Evolutionary conservation across 2,329 filamentous ascomycete species (phyloP).

Genomic region (Aquanectria penicillioides): DNA sequence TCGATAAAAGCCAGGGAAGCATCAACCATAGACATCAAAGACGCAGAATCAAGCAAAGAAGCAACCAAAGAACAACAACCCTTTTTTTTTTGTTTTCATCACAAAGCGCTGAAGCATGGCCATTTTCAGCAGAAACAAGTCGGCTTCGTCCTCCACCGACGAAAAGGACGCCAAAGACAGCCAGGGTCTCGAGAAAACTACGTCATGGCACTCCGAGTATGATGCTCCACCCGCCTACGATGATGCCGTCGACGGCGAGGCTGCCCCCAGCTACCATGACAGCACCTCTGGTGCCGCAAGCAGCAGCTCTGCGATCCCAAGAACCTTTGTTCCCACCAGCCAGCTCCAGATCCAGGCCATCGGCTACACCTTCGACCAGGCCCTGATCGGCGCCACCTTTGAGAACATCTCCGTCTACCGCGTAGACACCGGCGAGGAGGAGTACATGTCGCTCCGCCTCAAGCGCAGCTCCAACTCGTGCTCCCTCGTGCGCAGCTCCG

Average conservation of each 20-base stretch:
- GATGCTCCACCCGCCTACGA: conserved; percentile 5
- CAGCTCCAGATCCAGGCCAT: conserved; percentile 9
- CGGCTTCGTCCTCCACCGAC: not conserved
- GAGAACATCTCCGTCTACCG: conserved; percentile 9
- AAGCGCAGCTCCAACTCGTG: conserved; percentile 36
- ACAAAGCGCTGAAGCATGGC: not conserved
- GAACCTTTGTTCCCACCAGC: not conserved
- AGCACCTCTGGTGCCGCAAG: too few relatives aligned
- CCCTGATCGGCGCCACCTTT: not conserved
- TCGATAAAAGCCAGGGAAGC: not conserved
- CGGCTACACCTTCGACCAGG: not conserved
- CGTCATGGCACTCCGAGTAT: not conserved
- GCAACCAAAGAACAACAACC: not conserved
- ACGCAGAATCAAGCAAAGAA: not conserved
- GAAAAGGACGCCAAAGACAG: not conserved
- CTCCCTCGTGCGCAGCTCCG: conserved; percentile 29
- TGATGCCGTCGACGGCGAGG: not conserved
- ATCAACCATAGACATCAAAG: not conserved
- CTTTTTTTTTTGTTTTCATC: too few relatives aligned
- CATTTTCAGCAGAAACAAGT: not conserved
- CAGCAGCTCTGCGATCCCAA: not conserved
- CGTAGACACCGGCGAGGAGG: not conserved
- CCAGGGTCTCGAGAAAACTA: not conserved
- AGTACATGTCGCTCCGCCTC: conserved; percentile 33
- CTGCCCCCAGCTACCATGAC: too few relatives aligned